These are phyloP conservation scores for Phytophthora tentaculata DNA, from an alignment of 352 stramenopile species.

Conservation along the genomic window DNA sequence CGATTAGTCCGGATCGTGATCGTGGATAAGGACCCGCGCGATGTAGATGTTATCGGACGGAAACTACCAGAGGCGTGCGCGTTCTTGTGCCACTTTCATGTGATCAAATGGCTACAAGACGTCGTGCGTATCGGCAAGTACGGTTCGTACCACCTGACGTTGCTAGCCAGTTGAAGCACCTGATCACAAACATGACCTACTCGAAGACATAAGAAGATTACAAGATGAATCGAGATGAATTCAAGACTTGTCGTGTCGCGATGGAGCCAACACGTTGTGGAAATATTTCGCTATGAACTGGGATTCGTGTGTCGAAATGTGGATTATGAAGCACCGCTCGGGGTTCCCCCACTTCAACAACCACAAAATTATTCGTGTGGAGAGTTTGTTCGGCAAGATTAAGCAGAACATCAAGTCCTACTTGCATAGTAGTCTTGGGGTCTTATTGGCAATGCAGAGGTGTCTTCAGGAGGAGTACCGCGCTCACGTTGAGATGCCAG, in stretches of 20 bases:
- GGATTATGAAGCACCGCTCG: conserved; percentile 2
- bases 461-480: conserved; percentile 1
- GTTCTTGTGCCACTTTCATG: neutral
- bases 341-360: conserved; percentile 3
- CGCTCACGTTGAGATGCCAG: neutral
- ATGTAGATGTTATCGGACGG: neutral
- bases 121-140: too few species aligned
- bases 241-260: neutral
- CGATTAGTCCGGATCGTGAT: conserved; percentile 10
- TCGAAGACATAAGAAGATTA: neutral
- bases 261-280: neutral
- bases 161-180: neutral
- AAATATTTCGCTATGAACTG: conserved; percentile 2
- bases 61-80: neutral
- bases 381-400: conserved; percentile 14
- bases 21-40: conserved; percentile 14
- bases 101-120: conserved; percentile 4
- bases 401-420: conserved; percentile 6
- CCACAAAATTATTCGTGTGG: neutral
- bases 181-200: conserved; percentile 1
- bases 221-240: neutral
- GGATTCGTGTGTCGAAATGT: conserved; percentile 6
- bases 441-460: neutral
- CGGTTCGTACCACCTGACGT: neutral
- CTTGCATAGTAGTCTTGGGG: neutral